Conservation (phyloP, 352 stramenopile genomes). For the Globisporangium polare region DNA sequence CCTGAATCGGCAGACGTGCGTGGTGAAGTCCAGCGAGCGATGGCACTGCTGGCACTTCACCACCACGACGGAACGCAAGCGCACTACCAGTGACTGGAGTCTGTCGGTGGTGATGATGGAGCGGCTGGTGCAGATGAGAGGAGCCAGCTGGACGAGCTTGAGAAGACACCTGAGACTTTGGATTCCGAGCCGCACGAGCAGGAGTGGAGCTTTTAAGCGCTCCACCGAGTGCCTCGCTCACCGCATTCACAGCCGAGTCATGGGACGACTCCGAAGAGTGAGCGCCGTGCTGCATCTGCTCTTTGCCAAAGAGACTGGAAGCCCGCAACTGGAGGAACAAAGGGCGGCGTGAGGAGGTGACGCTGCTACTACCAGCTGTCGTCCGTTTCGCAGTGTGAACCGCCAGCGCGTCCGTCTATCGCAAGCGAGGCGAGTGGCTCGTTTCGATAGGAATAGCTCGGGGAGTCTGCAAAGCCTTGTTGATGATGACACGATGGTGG, state of each 20-base stretch:
- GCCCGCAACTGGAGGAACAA: neutral
- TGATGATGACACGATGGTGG: too few relatives aligned
- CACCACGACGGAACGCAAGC: neutral
- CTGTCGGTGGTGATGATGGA: neutral
- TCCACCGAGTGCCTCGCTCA: constrained; percentile 35
- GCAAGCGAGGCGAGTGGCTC: too few relatives aligned
- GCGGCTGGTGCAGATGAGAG: neutral
- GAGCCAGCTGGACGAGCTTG: neutral
- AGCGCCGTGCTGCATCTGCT: constrained; percentile 3
- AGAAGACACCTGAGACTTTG: neutral
- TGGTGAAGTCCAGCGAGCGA: neutral
- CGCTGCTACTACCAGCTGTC: neutral
- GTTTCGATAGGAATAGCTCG: neutral
- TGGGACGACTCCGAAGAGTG: neutral
- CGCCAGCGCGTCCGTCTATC: neutral
- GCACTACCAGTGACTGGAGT: neutral
- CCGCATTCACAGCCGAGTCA: constrained; percentile 27
- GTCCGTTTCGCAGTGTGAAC: neutral
- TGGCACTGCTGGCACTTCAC: neutral
- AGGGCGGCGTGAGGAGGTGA: too few relatives aligned
- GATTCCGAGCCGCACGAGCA: neutral
- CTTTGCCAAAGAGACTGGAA: neutral
- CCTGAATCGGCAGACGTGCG: neutral
- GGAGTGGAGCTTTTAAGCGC: constrained; percentile 1
- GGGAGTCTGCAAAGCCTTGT: neutral